Conservation (phyloP, 1,284 basidiomycete species). For the Agaricales sp. region DNA sequence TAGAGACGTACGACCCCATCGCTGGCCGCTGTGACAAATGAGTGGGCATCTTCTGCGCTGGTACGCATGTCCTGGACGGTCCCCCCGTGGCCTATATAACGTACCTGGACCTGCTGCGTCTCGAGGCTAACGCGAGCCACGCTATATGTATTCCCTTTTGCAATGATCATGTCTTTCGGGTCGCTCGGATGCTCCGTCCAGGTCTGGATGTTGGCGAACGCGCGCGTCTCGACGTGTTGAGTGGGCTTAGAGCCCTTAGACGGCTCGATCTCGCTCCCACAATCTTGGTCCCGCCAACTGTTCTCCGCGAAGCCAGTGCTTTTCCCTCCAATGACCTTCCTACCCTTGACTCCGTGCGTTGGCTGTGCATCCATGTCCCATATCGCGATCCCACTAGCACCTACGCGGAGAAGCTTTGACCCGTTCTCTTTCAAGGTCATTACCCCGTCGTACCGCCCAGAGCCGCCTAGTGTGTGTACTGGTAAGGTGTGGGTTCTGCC, state of each 20-base stretch:
- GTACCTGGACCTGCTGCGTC: constrained; percentile 4
- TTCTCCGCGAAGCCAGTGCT: constrained; percentile 12
- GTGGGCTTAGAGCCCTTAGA: constrained; percentile 16
- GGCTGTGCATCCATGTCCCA: constrained; percentile 24
- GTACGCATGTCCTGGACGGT: constrained; percentile 21
- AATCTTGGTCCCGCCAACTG: constrained; percentile 18
- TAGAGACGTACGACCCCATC: constrained; percentile 30
- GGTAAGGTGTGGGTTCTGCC: constrained; percentile 9
- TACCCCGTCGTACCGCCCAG: constrained; percentile 17
- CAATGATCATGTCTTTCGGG: background rate
- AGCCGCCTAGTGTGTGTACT: constrained; percentile 22
- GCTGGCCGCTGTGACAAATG: constrained; percentile 23
- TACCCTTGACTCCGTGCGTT: constrained; percentile 20
- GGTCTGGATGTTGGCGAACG: background rate
- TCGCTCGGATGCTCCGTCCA: background rate
- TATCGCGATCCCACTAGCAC: constrained; percentile 18
- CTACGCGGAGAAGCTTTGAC: constrained; percentile 21
- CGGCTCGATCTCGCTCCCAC: constrained; percentile 19
- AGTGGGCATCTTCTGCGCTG: constrained; percentile 22
- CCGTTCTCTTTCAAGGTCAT: constrained; percentile 16
- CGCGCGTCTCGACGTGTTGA: background rate
- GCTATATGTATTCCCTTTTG: background rate
- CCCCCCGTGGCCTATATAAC: constrained; percentile 29
- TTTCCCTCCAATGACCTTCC: constrained; percentile 17
- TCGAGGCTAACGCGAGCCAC: background rate